phyloP scores from a whole-genome alignment of 2,329 filamentous ascomycete genomes.

The Sphaerulina vaccinii region DNA sequence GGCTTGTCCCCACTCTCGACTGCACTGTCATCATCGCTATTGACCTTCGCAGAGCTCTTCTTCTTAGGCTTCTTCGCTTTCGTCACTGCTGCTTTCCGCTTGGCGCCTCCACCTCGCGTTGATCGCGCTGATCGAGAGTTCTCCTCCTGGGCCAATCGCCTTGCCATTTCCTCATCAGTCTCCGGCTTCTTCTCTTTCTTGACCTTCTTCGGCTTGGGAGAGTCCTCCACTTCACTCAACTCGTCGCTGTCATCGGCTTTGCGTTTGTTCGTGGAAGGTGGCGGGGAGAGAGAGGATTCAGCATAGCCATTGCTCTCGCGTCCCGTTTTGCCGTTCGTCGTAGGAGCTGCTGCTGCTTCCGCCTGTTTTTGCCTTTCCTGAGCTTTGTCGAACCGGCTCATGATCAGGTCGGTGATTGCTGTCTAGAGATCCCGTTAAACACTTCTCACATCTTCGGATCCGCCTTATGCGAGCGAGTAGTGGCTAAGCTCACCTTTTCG shows the following conservation, averaged over 20 bases:
- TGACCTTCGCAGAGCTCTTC: constrained; percentile 69
- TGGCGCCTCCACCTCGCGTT: constrained; percentile 67
- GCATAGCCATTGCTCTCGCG: constrained; percentile 24
- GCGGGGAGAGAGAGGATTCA: constrained; percentile 16
- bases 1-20: constrained; percentile 49
- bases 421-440: constrained; percentile 36
- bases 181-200: constrained; percentile 63
- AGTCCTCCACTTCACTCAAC: constrained; percentile 42
- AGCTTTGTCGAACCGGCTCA: constrained; percentile 51
- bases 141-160: constrained; percentile 87
- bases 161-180: constrained; percentile 85
- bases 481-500: constrained; percentile 54
- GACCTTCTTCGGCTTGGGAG: constrained; percentile 40
- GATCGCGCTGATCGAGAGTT: constrained; percentile 68
- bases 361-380: constrained; percentile 30
- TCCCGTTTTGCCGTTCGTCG: constrained; percentile 35
- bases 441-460: neutral
- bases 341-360: constrained; percentile 41
- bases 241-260: constrained; percentile 42
- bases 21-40: constrained; percentile 77
- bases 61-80: constrained; percentile 65
- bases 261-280: constrained; percentile 41
- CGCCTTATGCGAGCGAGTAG: neutral
- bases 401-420: constrained; percentile 48
- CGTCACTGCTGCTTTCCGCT: constrained; percentile 55